Evolutionary conservation across 148 eudicot species (phyloP), one percentile per base, ranked within the genome.

Genomic region (Linanthus parryae): DNA sequence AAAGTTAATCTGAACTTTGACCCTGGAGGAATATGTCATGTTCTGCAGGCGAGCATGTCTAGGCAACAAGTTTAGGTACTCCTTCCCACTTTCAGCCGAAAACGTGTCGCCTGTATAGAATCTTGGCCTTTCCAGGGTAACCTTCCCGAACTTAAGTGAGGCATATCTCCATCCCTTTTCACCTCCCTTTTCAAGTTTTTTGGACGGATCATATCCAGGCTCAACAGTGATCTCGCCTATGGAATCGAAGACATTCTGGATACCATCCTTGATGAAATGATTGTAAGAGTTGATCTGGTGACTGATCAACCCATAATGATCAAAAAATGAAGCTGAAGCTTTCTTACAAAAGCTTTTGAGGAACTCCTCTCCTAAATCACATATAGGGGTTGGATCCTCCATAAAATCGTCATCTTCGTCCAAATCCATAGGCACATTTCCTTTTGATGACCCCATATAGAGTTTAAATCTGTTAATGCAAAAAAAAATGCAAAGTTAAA

Each of bases 241-340:
- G 8, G 78, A 66, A 24, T 87, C 81, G 51, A 87, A 77, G 0
- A 83, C 74, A 25, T 65, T 62, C 69, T 84, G 84, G 31, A 87
- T 75, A 7, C 98, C 98, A 54, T 56, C 23, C 18, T 50, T 61
- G 0, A 82, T 68, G 45, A 92, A 92, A 36, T 81, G 83, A 28
- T 92, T 92, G 65, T 84, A 92, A 0, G 96, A 87, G 62, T 84
- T 82, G 13, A 92, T 79, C 51, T 92, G 98, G 48, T 92, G 98
- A 54, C 90, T 83, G 11, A 92, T 79, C 3, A 92, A 67, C 16
- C 98, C 98, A 69, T 87, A 64, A 29, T 84, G 72, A 34, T 73
- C 74, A 42, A 87, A 92, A 58, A 92, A 92, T 0, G 85, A 53
- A 11, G 71, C 59, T 2, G 96, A 69, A 1, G 90, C 94, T 65